These are phyloP conservation scores for Trypanosoma cruzi DNA, from an alignment of 208 protist genomes.

Conservation along the genomic window DNA sequence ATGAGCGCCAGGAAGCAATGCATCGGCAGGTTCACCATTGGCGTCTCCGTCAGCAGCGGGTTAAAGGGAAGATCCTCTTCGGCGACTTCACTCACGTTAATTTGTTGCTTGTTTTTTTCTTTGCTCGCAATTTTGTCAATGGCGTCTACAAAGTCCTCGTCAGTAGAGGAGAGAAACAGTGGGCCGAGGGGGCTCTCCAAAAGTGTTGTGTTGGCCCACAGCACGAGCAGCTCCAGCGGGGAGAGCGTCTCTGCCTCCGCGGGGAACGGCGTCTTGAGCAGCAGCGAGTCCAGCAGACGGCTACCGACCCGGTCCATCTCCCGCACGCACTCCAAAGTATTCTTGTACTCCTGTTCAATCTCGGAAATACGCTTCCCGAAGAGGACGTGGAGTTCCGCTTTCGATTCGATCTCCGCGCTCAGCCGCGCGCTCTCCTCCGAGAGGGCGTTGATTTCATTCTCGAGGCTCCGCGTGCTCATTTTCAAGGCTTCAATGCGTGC, in stretches of 20 bases:
- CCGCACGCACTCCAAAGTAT: conserved; percentile 47
- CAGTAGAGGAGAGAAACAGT: conserved; percentile 12
- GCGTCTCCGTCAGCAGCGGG: conserved; percentile 12
- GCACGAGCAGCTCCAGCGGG: conserved; percentile 36
- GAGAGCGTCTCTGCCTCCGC: conserved; percentile 9
- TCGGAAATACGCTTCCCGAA: conserved; percentile 38
- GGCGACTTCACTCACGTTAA: neutral
- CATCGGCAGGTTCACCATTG: conserved; percentile 21
- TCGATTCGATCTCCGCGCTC: conserved; percentile 35
- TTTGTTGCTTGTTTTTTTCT: neutral
- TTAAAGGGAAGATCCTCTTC: conserved; percentile 20
- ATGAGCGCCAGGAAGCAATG: conserved; percentile 20
- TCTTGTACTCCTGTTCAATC: conserved; percentile 51
- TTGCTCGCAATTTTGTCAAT: conserved; percentile 4
- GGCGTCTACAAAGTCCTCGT: conserved; percentile 14
- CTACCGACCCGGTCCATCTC: conserved; percentile 73
- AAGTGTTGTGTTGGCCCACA: conserved; percentile 29
- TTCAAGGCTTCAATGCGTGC: conserved; percentile 39
- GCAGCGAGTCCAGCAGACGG: conserved; percentile 57
- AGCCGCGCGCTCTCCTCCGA: conserved; percentile 34
- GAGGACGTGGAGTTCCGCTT: conserved; percentile 36
- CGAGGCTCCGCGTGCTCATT: conserved; percentile 33
- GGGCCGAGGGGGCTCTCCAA: conserved; percentile 20
- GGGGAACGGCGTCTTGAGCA: conserved; percentile 30
- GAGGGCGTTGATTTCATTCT: conserved; percentile 45